Percentiles rank a stretch among this genome's conserved stretches.
phyloP scores from a whole-genome alignment of 163 green algal genomes.

The Trebouxia gelatinosa region DNA sequence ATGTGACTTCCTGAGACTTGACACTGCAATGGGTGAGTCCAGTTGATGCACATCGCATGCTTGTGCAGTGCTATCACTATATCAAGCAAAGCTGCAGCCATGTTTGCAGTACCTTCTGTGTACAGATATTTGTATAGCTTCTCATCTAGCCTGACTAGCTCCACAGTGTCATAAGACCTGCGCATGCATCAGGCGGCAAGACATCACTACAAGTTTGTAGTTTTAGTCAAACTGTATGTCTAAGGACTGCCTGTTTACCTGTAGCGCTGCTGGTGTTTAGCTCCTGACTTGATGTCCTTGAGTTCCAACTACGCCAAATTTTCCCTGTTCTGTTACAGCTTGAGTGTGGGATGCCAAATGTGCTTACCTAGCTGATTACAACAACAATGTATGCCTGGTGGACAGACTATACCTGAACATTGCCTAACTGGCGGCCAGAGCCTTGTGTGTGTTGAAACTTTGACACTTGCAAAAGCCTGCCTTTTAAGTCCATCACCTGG shows the following conservation, averaged over 20 bases:
- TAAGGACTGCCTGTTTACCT: neutral
- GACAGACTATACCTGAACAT: slow-evolving; percentile 20
- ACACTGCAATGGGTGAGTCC: neutral
- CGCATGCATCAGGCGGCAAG: neutral
- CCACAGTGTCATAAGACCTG: slow-evolving; percentile 49
- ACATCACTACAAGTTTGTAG: neutral
- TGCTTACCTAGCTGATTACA: neutral
- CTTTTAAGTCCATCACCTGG: slow-evolving; percentile 50
- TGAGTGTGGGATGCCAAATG: neutral
- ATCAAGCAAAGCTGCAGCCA: neutral
- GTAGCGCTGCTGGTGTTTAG: slow-evolving; percentile 43
- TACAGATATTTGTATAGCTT: slow-evolving; percentile 49
- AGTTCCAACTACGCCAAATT: slow-evolving; percentile 45
- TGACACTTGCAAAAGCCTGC: slow-evolving; percentile 45
- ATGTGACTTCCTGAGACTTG: neutral
- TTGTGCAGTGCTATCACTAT: neutral
- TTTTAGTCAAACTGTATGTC: neutral
- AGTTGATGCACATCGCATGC: neutral
- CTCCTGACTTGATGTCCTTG: slow-evolving; percentile 41
- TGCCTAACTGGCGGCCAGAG: slow-evolving; percentile 31
- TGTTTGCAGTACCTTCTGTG: slow-evolving; percentile 37
- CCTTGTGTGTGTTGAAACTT: slow-evolving; percentile 42
- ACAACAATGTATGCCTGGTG: neutral
- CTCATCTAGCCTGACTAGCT: slow-evolving; percentile 47
- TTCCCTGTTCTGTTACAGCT: too few relatives aligned